Percentiles rank a stretch among this genome's conserved stretches.
These are phyloP conservation scores for Xylaria hypoxylon DNA, from an alignment of 2,329 filamentous ascomycete genomes.

Conservation along the genomic window DNA sequence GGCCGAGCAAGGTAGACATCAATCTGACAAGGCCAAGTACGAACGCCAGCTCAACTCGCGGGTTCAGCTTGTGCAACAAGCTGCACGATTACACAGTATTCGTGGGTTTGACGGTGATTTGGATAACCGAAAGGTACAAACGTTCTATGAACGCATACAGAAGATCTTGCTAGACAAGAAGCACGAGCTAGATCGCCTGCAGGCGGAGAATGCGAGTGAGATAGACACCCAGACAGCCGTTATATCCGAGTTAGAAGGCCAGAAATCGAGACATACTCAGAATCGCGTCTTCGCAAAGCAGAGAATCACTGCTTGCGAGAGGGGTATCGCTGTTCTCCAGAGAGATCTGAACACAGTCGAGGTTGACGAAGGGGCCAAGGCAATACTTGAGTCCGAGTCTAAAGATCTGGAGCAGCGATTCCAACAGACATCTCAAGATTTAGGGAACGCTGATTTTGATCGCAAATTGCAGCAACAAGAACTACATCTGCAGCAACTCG, in stretches of 20 bases:
- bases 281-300: slow-evolving; percentile 79
- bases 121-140: slow-evolving; percentile 76
- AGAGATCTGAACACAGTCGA: slow-evolving; percentile 77
- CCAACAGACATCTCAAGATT: slow-evolving; percentile 70
- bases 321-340: slow-evolving; percentile 74
- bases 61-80: slow-evolving; percentile 79
- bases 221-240: slow-evolving; percentile 76
- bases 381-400: slow-evolving; percentile 78
- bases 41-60: slow-evolving; percentile 82
- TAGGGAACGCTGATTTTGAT: slow-evolving; percentile 75
- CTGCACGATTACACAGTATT: slow-evolving; percentile 80
- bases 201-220: slow-evolving; percentile 79
- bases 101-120: slow-evolving; percentile 86
- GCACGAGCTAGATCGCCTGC: slow-evolving; percentile 78
- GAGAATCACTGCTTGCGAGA: slow-evolving; percentile 79
- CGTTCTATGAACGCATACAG: slow-evolving; percentile 82
- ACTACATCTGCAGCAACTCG: slow-evolving; percentile 72
- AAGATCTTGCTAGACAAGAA: slow-evolving; percentile 83
- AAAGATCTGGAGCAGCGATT: slow-evolving; percentile 75
- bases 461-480: slow-evolving; percentile 75
- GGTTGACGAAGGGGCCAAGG: slow-evolving; percentile 86
- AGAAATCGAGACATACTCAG: slow-evolving; percentile 77
- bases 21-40: slow-evolving; percentile 88
- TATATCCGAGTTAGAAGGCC: slow-evolving; percentile 79
- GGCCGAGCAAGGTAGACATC: slow-evolving; percentile 78